Evolutionary conservation across 164 flowering plant species (phyloP), one percentile per base, ranked within the genome.

Genomic region (Saururus chinensis): DNA sequence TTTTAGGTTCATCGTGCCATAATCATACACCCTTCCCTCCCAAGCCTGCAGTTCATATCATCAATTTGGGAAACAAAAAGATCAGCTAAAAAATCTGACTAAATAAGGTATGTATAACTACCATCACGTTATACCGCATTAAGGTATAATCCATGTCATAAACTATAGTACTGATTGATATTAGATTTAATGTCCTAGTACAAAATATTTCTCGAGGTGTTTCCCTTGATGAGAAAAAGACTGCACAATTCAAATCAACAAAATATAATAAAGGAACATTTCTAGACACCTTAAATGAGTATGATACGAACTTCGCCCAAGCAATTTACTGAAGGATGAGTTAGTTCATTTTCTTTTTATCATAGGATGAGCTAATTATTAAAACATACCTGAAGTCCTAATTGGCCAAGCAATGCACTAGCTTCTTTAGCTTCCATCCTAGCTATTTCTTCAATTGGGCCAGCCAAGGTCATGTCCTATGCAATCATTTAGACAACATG

Each of bases 101-200:
- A 1, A 23, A 23, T 21, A 54, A 20, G 24, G 24, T 24, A 1
- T 20, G 57, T 19, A 24, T 9, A 22, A 54, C 69, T 75, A 92
- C 98, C 95, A 72, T 87, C 67, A 89, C 98, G 73, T 84, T 87
- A 60, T 92, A 92, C 67, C 89, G 98, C 60, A 92, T 80, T 79
- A 92, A 79, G 51, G 98, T 92, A 71, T 92, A 92, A 74, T 92
- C 98, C 98, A 92, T 92, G 74, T 92, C 98, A 75, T 92, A 92
- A 68, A 96, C 98, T 59, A 92, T 87, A 57, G 78, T 89, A 77
- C 98, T 89, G 58, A 89, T 92, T 53, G 98, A 92, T 45, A 95
- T 84, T 37, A 92, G 87, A 80, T 92, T 92, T 66, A 92, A n/a
- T n/a, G n/a, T n/a, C n/a, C n/a, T n/a, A n/a, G n/a, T n/a, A n/a